Percentiles rank a stretch among this genome's conserved stretches.
Evolutionary conservation across 2,329 filamentous ascomycete species (phyloP).

Genomic region (Cladobotryum mycophilum): DNA sequence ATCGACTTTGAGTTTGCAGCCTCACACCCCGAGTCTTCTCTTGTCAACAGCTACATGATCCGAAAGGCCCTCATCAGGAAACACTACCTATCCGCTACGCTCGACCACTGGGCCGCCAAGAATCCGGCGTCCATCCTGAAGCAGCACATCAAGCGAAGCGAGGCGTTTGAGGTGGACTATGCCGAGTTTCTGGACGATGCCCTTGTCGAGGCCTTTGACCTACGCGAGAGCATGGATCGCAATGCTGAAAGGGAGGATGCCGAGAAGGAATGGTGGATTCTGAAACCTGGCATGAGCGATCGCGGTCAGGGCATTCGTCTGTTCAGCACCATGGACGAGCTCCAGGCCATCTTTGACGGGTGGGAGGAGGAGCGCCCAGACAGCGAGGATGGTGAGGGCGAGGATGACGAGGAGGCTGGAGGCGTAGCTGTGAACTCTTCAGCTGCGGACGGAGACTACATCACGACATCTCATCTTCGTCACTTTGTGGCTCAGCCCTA

Average conservation of each 20-base stretch:
- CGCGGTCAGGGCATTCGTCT: constrained; percentile 87
- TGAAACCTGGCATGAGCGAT: constrained; percentile 98
- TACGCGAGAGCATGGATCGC: constrained; percentile 67
- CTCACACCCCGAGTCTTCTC: constrained; percentile 50
- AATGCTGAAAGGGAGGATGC: constrained; percentile 41
- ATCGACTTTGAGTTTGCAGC: constrained; percentile 77
- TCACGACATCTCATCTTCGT: constrained; percentile 83
- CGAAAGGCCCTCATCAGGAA: constrained; percentile 95
- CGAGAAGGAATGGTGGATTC: constrained; percentile 84
- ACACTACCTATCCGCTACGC: constrained; percentile 81
- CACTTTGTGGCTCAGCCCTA: constrained; percentile 97
- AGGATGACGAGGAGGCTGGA: constrained; percentile 31
- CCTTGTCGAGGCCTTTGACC: constrained; percentile 80
- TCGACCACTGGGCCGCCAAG: constrained; percentile 81
- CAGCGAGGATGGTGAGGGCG: constrained; percentile 58
- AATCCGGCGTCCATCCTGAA: constrained; percentile 64
- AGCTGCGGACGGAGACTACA: constrained; percentile 41
- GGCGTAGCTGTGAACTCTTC: constrained; percentile 24
- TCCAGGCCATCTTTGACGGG: constrained; percentile 82
- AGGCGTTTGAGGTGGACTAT: constrained; percentile 92
- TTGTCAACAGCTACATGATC: constrained; percentile 89
- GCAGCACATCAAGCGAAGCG: constrained; percentile 66
- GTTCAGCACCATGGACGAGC: constrained; percentile 76
- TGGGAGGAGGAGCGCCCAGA: constrained; percentile 72
- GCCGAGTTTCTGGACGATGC: constrained; percentile 95